These are phyloP conservation scores for Colletotrichum cuscutae DNA, from an alignment of 2,329 filamentous ascomycete genomes.

Conservation along the genomic window DNA sequence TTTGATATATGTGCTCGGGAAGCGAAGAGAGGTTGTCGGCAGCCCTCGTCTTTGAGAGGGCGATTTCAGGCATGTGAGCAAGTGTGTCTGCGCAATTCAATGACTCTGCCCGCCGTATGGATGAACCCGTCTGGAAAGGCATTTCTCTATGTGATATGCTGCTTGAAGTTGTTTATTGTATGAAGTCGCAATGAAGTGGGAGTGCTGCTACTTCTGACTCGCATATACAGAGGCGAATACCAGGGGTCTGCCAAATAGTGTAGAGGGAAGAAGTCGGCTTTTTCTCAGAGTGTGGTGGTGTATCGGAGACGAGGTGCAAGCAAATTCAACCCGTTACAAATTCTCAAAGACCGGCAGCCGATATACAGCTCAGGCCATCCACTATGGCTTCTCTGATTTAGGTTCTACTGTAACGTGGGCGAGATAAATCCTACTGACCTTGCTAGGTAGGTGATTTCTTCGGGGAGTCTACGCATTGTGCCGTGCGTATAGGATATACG, in stretches of 20 bases:
- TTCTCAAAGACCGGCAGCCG: too few species aligned
- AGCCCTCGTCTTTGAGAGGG: background rate
- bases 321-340: background rate
- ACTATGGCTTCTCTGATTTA: background rate
- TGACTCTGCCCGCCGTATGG: background rate
- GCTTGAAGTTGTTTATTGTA: background rate
- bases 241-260: background rate
- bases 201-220: too few species aligned
- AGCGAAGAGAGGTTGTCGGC: too few species aligned
- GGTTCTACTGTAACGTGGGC: background rate
- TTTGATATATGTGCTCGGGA: background rate
- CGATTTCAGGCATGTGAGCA: background rate
- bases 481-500: background rate
- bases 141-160: background rate
- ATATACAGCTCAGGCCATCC: background rate
- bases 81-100: background rate
- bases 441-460: background rate
- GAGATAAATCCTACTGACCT: background rate
- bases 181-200: background rate
- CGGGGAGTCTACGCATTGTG: background rate
- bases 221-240: background rate
- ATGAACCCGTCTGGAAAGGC: background rate
- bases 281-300: background rate
- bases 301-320: background rate
- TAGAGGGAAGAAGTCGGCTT: background rate